Base-by-base conservation (phyloP, 2,329 filamentous ascomycete species). In the Venturiaceae sp. region DNA sequence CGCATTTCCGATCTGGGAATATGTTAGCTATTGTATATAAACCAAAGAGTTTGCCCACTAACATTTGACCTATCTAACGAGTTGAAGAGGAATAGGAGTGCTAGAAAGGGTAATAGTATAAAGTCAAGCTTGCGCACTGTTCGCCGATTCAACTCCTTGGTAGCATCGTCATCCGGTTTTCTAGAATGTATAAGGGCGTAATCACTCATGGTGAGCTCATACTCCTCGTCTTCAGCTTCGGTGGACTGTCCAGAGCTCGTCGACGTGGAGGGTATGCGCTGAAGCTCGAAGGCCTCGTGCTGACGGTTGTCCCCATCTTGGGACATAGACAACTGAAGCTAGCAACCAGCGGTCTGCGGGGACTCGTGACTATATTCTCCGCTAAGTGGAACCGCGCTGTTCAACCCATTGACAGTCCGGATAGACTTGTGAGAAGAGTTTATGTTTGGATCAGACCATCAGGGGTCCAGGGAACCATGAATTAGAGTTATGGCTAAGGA, bases 11-110 rank as follows among this genome's bases (percentile, higher is more conserved):
- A 81, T 77, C 70, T 72, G 4, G 5, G 14, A 23, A 41, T 30
- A 37, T 58, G 34, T 62, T 44, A 23, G 50, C 21, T 33, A 32
- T 32, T 28, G 32, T 44, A 61, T 47, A 9, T 14, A 8, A 41
- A 19, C 21, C 13, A 46, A 16, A 54, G 13, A 44, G 7, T n/a
- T 8, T 39, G 26, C 21, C 41, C 28, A 23, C 63, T 47, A 64
- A 71, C 71, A 62, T 81, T 81, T 16, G 74, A 73, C 60, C 78
- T 78, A 67, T 81, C 79, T 19, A 81, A 68, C 53, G 74, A 74
- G 66, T 80, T 80, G 63, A 80, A 74, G 7, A 81, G 71, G 63
- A 80, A 81, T 36, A 81, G 66, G 19, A 79, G 62, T 3, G 77
- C 77, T 7, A 80, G 72, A 61, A 80, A 80, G 2, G 78, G 78